These are phyloP conservation scores for Ustilago nuda DNA, from an alignment of 1,284 basidiomycete genomes.

Conservation along the genomic window DNA sequence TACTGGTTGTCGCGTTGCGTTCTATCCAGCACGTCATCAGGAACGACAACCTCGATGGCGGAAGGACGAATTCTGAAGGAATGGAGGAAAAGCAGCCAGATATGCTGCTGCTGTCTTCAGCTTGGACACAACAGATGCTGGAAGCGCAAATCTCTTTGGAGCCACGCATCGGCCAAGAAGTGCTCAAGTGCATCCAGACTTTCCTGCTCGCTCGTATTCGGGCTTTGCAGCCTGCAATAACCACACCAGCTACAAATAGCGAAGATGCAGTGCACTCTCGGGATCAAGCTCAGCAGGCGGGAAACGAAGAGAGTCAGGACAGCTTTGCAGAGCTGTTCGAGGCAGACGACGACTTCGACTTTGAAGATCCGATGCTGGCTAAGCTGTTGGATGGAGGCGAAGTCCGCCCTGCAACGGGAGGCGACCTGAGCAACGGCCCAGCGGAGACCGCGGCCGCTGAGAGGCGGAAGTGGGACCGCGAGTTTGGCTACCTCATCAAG, in stretches of 20 bases:
- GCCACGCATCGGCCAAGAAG: conserved; percentile 74
- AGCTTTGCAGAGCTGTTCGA: conserved; percentile 78
- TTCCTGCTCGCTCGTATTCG: conserved; percentile 76
- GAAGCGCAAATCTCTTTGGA: conserved; percentile 73
- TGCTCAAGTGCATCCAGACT: conserved; percentile 75
- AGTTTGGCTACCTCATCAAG: conserved; percentile 73
- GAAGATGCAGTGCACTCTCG: background rate
- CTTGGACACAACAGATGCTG: conserved; percentile 77
- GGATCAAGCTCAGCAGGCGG: conserved; percentile 7
- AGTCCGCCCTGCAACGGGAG: conserved; percentile 38
- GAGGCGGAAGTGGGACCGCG: conserved; percentile 25
- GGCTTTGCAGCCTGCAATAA: conserved; percentile 71
- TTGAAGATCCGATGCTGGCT: conserved; percentile 75
- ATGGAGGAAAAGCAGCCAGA: conserved; percentile 75
- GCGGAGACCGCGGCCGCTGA: conserved; percentile 68
- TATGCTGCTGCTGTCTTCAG: conserved; percentile 73
- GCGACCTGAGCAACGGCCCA: conserved; percentile 67
- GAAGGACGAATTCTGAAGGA: background rate
- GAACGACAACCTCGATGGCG: conserved; percentile 71
- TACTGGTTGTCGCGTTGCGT: conserved; percentile 70
- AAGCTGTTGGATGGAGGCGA: conserved; percentile 73
- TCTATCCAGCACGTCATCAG: conserved; percentile 76
- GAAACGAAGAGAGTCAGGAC: conserved; percentile 73
- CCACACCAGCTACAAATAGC: conserved; percentile 13
- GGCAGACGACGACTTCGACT: conserved; percentile 72